A percentile compares a stretch with the other conserved stretches of the same genome.
These are phyloP conservation scores for Termitomyces sp. DNA, from an alignment of 768 basidiomycete species.

Conservation along the genomic window DNA sequence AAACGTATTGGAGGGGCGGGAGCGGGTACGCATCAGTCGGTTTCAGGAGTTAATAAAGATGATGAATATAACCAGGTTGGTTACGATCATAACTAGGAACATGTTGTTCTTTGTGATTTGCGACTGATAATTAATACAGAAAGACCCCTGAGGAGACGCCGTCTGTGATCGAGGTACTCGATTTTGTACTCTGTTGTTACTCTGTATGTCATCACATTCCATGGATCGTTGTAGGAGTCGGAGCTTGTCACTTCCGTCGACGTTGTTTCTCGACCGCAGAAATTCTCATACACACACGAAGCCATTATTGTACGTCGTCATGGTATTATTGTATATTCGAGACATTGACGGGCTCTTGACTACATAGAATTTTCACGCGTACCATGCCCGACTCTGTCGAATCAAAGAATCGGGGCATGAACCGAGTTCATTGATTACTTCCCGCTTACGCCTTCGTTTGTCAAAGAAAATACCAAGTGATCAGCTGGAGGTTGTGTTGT, in stretches of 20 bases:
- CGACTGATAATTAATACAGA: not conserved
- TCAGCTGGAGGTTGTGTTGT: conserved; percentile 1
- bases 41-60: conserved; percentile 15
- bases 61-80: conserved; percentile 14
- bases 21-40: conserved; percentile 19
- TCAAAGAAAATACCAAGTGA: not conserved
- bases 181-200: not conserved
- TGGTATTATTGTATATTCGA: not conserved
- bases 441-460: conserved; percentile 1
- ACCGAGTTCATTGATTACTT: not conserved
- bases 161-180: not conserved
- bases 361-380: conserved; percentile 16
- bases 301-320: conserved; percentile 19
- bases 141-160: not conserved
- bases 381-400: conserved; percentile 15
- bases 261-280: not conserved
- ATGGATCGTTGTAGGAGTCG: not conserved
- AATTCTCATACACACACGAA: conserved; percentile 10
- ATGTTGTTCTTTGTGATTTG: not conserved
- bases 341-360: not conserved
- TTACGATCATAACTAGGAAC: not conserved
- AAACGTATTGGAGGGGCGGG: conserved; percentile 18
- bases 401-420: conserved; percentile 5
- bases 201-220: not conserved
- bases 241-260: not conserved